Evolutionary conservation across 306 rosid species (phyloP), one percentile per base, ranked within the genome.

Genomic region (Styphnolobium japonicum): DNA sequence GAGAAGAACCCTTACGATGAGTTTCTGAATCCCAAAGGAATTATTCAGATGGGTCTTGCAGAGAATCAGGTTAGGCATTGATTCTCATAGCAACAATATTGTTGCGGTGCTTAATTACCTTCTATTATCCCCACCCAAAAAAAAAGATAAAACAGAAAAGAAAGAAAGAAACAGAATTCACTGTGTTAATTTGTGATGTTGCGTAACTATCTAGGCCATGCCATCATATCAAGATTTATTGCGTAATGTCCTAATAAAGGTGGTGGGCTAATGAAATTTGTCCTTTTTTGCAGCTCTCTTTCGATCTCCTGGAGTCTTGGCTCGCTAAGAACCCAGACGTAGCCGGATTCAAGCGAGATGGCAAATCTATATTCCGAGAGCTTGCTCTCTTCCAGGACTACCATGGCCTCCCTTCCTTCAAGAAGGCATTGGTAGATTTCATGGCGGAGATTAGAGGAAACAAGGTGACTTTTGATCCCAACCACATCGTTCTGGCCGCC

Each of bases 1-100:
- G 98, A 95, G 85, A 95, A 90, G 67, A 93, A 91, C 42, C 94
- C 99, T 10, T 91, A 76, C 66, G 86, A 93, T 57, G 88, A 87
- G 71, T 46, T 56, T 60, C 31, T 22, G n/a, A 96, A 96, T 76
- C 94, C 97, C 10, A 83, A 90, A 4, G 98, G 99, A 80, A 96
- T 93, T 36, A 90, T 95, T 82, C 99, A 95, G 71, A 95, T 95
- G 99, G 99, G 99, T 66, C 98, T 95, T 1, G 99, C 99, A 0
- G 99, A 96, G 74, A 96, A 96, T 87, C 99, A 95, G 88, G 98
- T 88, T 64, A 62, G 63, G 52, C 23, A 69, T 25, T 16, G 15
- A 18, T 63, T 14, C 27, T 10, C 25, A 14, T 19, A 4, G 22
- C 27, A 34, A 52, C 62, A 75, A 46, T 65, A 34, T 70, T 81